Conservation (phyloP, 2,329 filamentous ascomycete genomes). For the Berkeleyomyces basicola region DNA sequence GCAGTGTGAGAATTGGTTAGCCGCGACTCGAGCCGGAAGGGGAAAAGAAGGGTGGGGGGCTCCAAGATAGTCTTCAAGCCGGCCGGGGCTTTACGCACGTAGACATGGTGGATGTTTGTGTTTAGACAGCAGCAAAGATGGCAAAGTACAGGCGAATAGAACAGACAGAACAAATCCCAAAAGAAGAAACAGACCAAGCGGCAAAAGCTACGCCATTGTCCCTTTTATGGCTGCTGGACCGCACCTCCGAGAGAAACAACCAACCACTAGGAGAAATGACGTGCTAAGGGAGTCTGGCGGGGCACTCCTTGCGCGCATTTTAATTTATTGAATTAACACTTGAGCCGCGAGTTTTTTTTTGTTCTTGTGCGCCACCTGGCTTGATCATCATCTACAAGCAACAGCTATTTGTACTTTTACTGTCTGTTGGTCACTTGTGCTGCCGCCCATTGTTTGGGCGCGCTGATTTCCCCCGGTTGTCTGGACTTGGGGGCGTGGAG, state of each 20-base stretch:
- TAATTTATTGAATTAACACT: neutral
- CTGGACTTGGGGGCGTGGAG: too few species aligned
- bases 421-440: too few species aligned
- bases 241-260: neutral
- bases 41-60: neutral
- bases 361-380: too few species aligned
- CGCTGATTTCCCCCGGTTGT: too few species aligned
- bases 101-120: constrained; percentile 7
- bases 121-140: neutral
- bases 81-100: constrained; percentile 6
- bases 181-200: neutral
- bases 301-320: neutral
- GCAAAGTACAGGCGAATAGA: neutral
- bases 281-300: constrained; percentile 5
- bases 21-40: neutral
- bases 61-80: neutral
- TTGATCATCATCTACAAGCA: too few species aligned
- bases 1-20: constrained; percentile 8
- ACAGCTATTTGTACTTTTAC: too few species aligned
- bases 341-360: too few species aligned
- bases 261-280: constrained; percentile 4
- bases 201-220: neutral
- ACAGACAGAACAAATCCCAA: constrained; percentile 1
- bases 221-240: neutral
- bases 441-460: too few species aligned